Evolutionary conservation across 139 green algal species (phyloP).

Genomic region (Monoraphidium neglectum): DNA sequence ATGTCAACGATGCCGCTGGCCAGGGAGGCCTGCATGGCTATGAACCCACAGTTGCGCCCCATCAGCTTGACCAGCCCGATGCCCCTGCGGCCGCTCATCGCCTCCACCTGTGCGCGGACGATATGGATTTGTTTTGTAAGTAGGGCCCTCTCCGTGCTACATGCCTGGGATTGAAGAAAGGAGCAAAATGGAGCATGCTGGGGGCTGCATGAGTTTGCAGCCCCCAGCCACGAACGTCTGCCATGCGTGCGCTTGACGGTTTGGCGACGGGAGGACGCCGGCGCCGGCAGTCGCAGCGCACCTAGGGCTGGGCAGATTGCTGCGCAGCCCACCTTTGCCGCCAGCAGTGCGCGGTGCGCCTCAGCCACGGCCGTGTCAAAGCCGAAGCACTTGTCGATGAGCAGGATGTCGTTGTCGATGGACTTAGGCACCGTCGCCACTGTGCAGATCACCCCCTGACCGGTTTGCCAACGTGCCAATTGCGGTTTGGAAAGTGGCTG

Average conservation of each 20-base stretch:
- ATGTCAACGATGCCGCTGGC: slow-evolving; percentile 82
- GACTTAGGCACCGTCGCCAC: slow-evolving; percentile 97
- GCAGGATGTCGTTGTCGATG: slow-evolving; percentile 99
- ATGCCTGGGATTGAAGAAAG: too few species aligned
- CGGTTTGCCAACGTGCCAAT: too few species aligned
- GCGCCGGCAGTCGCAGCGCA: too few species aligned
- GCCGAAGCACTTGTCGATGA: slow-evolving; percentile 60
- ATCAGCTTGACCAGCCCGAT: slow-evolving; percentile 89
- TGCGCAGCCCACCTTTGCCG: slow-evolving; percentile 61
- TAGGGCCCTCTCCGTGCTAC: too few species aligned
- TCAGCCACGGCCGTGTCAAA: slow-evolving; percentile 91
- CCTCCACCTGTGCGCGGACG: slow-evolving; percentile 78
- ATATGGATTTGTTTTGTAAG: too few species aligned
- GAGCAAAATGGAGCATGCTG: too few species aligned
- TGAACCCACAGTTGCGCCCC: slow-evolving; percentile 84
- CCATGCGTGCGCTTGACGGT: too few species aligned
- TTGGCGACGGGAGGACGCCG: too few species aligned
- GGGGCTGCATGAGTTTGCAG: too few species aligned
- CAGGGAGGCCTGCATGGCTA: slow-evolving; percentile 68
- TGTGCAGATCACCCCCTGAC: slow-evolving; percentile 70
- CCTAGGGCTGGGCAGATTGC: too few species aligned
- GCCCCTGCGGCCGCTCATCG: slow-evolving; percentile 63
- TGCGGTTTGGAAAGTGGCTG: too few species aligned
- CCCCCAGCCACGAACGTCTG: too few species aligned
- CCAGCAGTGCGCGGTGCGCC: slow-evolving; percentile 66